These are phyloP conservation scores for Kazachstania psychrophila DNA, from an alignment of 805 yeast species.

Conservation along the genomic window DNA sequence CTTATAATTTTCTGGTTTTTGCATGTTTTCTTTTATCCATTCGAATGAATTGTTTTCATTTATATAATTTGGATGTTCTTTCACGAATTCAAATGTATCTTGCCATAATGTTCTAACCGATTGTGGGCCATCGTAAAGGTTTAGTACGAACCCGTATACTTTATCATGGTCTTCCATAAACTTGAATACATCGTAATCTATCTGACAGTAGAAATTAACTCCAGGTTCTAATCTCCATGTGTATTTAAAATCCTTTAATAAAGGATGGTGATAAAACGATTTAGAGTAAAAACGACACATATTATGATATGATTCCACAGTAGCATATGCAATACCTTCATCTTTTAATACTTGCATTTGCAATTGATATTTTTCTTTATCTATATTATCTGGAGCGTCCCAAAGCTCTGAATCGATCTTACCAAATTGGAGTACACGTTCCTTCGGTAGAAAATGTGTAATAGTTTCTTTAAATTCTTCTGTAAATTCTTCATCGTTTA, in stretches of 20 bases:
- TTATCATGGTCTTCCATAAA: constrained; percentile 68
- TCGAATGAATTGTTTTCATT: constrained; percentile 50
- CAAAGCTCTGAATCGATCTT: constrained; percentile 38
- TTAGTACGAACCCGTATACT: constrained; percentile 67
- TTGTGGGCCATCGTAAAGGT: constrained; percentile 57
- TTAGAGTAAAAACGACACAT: constrained; percentile 89
- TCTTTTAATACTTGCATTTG: constrained; percentile 13
- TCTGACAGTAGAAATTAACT: constrained; percentile 62
- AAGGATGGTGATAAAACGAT: constrained; percentile 65
- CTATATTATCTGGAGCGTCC: constrained; percentile 52
- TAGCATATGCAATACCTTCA: constrained; percentile 52
- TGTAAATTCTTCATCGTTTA: constrained; percentile 62
- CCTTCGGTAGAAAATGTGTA: constrained; percentile 31
- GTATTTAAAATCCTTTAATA: constrained; percentile 62
- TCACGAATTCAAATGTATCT: constrained; percentile 53
- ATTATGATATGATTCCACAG: constrained; percentile 65
- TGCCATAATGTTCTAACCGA: constrained; percentile 77
- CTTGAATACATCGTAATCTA: constrained; percentile 69
- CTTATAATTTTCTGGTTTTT: constrained; percentile 39
- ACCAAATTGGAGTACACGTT: constrained; percentile 40
- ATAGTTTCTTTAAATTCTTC: constrained; percentile 45
- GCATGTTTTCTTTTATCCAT: constrained; percentile 53
- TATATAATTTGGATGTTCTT: constrained; percentile 44
- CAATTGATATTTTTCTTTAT: constrained; percentile 31
- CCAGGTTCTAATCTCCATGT: constrained; percentile 93